These are phyloP conservation scores for Talaromyces sp. DNA, from an alignment of 2,329 filamentous ascomycete species.

Conservation along the genomic window DNA sequence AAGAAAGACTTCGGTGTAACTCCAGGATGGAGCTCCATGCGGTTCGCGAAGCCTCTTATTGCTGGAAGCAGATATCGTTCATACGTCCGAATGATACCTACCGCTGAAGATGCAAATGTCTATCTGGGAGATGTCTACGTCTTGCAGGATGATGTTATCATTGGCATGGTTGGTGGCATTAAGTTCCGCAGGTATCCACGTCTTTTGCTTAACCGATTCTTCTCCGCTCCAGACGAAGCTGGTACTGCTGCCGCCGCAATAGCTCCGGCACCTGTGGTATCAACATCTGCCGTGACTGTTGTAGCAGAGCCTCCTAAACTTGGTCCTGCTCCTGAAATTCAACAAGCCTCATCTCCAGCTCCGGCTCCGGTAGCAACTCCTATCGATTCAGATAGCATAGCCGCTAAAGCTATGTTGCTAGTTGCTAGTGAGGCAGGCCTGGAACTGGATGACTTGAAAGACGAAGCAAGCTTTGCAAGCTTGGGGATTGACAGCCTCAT, in stretches of 20 bases:
- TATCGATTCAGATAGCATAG: neutral
- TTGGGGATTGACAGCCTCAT: constrained; percentile 39
- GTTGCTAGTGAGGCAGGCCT: neutral
- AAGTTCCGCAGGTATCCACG: constrained; percentile 22
- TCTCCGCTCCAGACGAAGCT: constrained; percentile 33
- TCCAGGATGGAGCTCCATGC: constrained; percentile 35
- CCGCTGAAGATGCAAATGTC: constrained; percentile 27
- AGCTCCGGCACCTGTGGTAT: neutral
- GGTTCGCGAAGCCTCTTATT: constrained; percentile 23
- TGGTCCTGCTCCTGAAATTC: too few species aligned
- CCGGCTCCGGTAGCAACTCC: too few species aligned
- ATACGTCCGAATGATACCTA: constrained; percentile 35
- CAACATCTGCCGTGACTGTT: neutral
- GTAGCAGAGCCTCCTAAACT: too few species aligned
- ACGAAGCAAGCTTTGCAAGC: constrained; percentile 24
- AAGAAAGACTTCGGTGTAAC: constrained; percentile 33
- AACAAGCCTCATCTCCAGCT: neutral
- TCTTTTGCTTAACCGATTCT: constrained; percentile 32
- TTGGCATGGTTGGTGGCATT: constrained; percentile 10
- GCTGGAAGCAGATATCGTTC: constrained; percentile 25
- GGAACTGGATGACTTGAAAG: neutral
- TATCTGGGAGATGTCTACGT: constrained; percentile 26
- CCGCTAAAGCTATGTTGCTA: neutral
- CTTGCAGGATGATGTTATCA: constrained; percentile 27
- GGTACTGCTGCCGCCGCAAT: neutral